Evolutionary conservation across 2,329 filamentous ascomycete species (phyloP).

Genomic region (Hypoxylon sp.): DNA sequence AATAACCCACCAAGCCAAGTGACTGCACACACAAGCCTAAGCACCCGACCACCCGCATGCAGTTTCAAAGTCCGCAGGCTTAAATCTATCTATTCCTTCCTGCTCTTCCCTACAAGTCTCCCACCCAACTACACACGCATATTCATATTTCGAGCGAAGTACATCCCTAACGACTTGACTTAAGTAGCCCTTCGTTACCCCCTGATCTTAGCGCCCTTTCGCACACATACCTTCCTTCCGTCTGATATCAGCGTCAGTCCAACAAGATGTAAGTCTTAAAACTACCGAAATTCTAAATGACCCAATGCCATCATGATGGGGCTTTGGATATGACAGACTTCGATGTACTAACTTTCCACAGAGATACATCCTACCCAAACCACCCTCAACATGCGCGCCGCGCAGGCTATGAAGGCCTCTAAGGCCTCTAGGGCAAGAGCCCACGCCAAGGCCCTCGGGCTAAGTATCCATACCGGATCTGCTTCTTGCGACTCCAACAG

Average conservation of each 20-base stretch:
- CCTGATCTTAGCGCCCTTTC: not conserved
- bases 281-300: not conserved
- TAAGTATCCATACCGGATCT: slow-evolving; percentile 19
- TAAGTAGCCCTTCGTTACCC: not conserved
- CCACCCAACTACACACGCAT: not conserved
- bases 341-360: not conserved
- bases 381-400: slow-evolving; percentile 21
- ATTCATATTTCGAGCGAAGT: not conserved
- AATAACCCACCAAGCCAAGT: not conserved
- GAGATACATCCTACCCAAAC: not conserved
- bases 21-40: not conserved
- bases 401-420: not conserved
- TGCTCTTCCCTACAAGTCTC: not conserved
- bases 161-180: not conserved
- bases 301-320: not conserved
- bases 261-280: not conserved
- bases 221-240: not conserved
- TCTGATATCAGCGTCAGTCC: not conserved
- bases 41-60: not conserved
- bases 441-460: slow-evolving; percentile 25
- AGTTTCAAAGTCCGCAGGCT: not conserved
- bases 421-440: slow-evolving; percentile 6
- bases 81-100: not conserved
- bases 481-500: not conserved
- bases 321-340: not conserved